A percentile compares a stretch with the other conserved stretches of the same genome.
Conservation (phyloP, 495 filamentous ascomycete genomes). For the Penicillium coffeae region DNA sequence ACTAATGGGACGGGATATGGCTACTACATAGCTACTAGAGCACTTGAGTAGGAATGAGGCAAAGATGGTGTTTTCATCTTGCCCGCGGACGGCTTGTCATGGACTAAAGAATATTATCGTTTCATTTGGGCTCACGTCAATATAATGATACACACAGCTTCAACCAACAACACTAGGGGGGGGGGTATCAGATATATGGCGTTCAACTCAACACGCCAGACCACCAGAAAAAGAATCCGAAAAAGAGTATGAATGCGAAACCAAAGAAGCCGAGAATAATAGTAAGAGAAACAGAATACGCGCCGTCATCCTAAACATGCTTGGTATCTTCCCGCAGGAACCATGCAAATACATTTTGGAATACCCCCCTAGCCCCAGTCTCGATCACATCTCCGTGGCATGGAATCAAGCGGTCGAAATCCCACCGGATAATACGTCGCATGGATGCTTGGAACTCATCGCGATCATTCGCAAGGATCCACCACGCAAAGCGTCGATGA, state of each 20-base stretch:
- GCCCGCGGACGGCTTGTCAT: neutral
- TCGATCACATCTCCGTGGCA: conserved; percentile 94
- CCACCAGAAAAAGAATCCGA: neutral
- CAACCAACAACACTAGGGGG: neutral
- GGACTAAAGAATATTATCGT: neutral
- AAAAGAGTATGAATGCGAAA: neutral
- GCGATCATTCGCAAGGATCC: conserved; percentile 64
- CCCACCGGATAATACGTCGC: conserved; percentile 69
- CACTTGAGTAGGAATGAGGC: no score
- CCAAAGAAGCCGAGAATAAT: neutral
- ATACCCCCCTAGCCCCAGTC: conserved; percentile 69
- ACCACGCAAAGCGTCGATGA: conserved; percentile 82
- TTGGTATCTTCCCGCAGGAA: conserved; percentile 59
- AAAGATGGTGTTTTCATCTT: neutral
- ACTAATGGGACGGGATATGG: no score
- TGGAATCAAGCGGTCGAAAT: conserved; percentile 82
- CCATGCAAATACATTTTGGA: conserved; percentile 81
- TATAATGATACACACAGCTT: conserved; percentile 4
- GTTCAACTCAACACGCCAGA: conserved; percentile 1
- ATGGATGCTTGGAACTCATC: conserved; percentile 64
- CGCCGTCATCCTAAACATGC: conserved; percentile 10
- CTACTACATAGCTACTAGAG: no score
- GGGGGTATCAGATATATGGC: conserved; percentile 2
- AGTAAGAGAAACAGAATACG: neutral
- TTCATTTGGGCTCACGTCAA: neutral